Percentiles rank a stretch among this genome's conserved stretches.
These are phyloP conservation scores for Candida lessepsii DNA, from an alignment of 805 yeast genomes.

Conservation along the genomic window DNA sequence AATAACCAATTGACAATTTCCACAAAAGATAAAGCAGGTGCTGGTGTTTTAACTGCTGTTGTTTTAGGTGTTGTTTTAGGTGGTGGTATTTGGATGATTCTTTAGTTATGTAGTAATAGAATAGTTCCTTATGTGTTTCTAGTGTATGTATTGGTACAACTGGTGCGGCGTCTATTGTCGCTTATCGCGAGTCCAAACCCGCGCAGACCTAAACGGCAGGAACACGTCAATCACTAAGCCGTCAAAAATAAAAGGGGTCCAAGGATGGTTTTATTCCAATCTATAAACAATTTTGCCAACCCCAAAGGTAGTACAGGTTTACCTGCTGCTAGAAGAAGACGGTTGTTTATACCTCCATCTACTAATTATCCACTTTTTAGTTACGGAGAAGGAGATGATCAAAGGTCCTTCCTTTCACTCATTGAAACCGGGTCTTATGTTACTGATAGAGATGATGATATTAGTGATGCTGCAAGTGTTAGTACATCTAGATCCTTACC, in stretches of 20 bases:
- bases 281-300: constrained; percentile 41
- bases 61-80: constrained; percentile 60
- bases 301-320: constrained; percentile 32
- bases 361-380: constrained; percentile 42
- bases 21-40: constrained; percentile 79
- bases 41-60: constrained; percentile 82
- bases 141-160: no score
- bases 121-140: no score
- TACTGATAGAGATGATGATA: constrained; percentile 25
- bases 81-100: constrained; percentile 78
- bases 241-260: background rate
- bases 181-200: no score
- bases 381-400: constrained; percentile 45
- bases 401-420: constrained; percentile 41
- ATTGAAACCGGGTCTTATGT: constrained; percentile 36
- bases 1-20: constrained; percentile 48
- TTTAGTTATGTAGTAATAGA: constrained; percentile 25
- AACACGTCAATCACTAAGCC: background rate
- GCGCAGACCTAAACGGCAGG: no score
- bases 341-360: constrained; percentile 44
- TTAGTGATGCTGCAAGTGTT: constrained; percentile 42
- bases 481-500: constrained; percentile 42
- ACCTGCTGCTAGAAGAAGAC: constrained; percentile 37
- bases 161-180: no score
- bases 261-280: constrained; percentile 39